These are phyloP conservation scores for Ogataea parapolymorpha DNA, from an alignment of 805 yeast species.

Conservation along the genomic window DNA sequence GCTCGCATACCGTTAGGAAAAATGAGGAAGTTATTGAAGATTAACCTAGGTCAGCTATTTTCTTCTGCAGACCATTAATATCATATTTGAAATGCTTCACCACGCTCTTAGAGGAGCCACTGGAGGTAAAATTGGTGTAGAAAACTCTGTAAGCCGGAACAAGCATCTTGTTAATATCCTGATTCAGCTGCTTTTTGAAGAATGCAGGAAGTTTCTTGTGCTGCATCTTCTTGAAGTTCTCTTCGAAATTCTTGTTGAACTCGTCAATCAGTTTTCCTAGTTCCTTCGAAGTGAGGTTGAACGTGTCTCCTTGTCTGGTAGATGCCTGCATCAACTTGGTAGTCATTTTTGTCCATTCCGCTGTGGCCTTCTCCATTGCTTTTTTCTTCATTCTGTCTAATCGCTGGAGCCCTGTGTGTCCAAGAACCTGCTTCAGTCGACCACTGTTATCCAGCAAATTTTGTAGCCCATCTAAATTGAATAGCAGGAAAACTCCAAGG, in stretches of 20 bases:
- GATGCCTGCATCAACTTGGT: slow-evolving; percentile 77
- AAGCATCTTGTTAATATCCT: slow-evolving; percentile 69
- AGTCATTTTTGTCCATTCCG: slow-evolving; percentile 79
- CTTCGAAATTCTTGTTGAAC: slow-evolving; percentile 83
- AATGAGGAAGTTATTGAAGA: slow-evolving; percentile 14
- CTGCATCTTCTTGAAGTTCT: slow-evolving; percentile 62
- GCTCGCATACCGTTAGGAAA: slow-evolving; percentile 3
- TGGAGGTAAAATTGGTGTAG: slow-evolving; percentile 67
- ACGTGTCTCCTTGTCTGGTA: slow-evolving; percentile 52
- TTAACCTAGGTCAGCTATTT: slow-evolving; percentile 30
- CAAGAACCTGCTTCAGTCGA: slow-evolving; percentile 47
- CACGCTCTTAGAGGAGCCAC: slow-evolving; percentile 70
- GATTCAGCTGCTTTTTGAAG: slow-evolving; percentile 58
- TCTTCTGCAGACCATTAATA: slow-evolving; percentile 36
- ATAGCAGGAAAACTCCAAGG: slow-evolving; percentile 68
- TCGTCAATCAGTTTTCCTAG: slow-evolving; percentile 55
- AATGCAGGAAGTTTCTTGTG: slow-evolving; percentile 35
- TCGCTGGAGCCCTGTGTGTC: slow-evolving; percentile 58
- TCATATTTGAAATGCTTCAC: slow-evolving; percentile 69
- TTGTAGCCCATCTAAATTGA: slow-evolving; percentile 72
- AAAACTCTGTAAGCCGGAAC: slow-evolving; percentile 83
- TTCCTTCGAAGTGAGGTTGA: slow-evolving; percentile 66
- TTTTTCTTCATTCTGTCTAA: slow-evolving; percentile 67
- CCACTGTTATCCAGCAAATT: slow-evolving; percentile 58
- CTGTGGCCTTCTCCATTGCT: slow-evolving; percentile 66